These are phyloP conservation scores for Malassezia restricta DNA, from an alignment of 1,284 basidiomycete genomes.

Conservation along the genomic window DNA sequence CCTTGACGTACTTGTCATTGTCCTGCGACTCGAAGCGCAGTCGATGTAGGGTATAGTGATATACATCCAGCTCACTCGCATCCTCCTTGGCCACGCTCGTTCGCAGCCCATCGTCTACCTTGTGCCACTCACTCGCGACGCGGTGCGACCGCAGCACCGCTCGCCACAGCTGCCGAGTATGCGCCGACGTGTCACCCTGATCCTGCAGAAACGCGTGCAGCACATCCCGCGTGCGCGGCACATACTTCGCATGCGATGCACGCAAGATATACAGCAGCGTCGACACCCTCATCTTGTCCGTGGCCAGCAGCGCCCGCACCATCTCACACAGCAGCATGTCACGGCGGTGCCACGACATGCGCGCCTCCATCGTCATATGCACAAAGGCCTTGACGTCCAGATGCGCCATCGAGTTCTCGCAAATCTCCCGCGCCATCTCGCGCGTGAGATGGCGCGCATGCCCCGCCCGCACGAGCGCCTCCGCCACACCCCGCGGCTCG, in stretches of 20 bases:
- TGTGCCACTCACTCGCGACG: slow-evolving; percentile 4
- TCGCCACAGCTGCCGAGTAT: slow-evolving; percentile 2
- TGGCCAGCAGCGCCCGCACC: neutral
- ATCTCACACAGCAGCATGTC: slow-evolving; percentile 7
- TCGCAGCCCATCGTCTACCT: slow-evolving; percentile 4
- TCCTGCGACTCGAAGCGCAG: neutral
- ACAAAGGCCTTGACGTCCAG: no score
- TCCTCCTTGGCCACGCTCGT: neutral
- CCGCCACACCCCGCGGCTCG: no score
- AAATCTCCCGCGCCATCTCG: no score
- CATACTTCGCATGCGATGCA: neutral
- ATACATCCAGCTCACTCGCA: neutral
- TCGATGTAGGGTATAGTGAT: slow-evolving; percentile 4
- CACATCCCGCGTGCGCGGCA: slow-evolving; percentile 1
- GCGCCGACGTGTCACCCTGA: neutral
- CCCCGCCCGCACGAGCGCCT: no score
- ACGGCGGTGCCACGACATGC: neutral
- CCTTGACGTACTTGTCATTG: neutral
- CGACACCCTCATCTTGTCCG: no score
- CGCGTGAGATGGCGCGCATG: no score
- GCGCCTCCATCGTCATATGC: no score
- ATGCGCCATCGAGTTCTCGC: no score
- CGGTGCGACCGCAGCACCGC: slow-evolving; percentile 9
- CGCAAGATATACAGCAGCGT: neutral
- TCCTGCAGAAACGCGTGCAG: neutral